Evolutionary conservation across 805 yeast species (phyloP).

Genomic region (Suhomyces tanzawaensis): DNA sequence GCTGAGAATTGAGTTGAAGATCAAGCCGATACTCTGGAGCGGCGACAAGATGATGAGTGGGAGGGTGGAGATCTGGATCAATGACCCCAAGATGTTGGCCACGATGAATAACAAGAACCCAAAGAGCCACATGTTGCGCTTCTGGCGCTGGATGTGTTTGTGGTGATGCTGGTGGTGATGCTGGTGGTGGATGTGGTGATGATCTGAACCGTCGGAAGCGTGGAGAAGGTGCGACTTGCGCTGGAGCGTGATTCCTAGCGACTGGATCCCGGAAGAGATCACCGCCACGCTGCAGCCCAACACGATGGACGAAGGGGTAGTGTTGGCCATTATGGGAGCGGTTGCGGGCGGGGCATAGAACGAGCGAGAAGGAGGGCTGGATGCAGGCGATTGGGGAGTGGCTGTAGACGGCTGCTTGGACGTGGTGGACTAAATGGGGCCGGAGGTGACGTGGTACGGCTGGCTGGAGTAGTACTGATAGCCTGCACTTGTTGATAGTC

Average conservation of each 20-base stretch:
- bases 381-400: no score
- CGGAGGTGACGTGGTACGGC: no score
- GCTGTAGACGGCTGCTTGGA: no score
- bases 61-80: conserved; percentile 78
- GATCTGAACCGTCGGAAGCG: conserved; percentile 16
- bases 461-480: no score
- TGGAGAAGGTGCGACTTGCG: conserved; percentile 64
- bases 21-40: conserved; percentile 82
- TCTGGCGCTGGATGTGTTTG: conserved; percentile 34
- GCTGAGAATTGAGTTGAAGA: conserved; percentile 71
- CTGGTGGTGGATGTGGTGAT: not conserved
- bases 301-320: conserved; percentile 32
- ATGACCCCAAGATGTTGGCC: conserved; percentile 76
- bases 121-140: conserved; percentile 65
- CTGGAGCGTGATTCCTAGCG: conserved; percentile 79
- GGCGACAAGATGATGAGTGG: conserved; percentile 82
- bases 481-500: no score
- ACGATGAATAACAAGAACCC: conserved; percentile 71
- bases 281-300: conserved; percentile 71
- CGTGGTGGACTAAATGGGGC: no score
- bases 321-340: no score
- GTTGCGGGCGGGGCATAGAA: no score
- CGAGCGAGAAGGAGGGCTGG: no score
- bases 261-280: conserved; percentile 73
- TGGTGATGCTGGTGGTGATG: conserved; percentile 20